A percentile compares a stretch with the other conserved stretches of the same genome.
phyloP scores from a whole-genome alignment of 768 basidiomycete species.

The Filobasidium floriforme region DNA sequence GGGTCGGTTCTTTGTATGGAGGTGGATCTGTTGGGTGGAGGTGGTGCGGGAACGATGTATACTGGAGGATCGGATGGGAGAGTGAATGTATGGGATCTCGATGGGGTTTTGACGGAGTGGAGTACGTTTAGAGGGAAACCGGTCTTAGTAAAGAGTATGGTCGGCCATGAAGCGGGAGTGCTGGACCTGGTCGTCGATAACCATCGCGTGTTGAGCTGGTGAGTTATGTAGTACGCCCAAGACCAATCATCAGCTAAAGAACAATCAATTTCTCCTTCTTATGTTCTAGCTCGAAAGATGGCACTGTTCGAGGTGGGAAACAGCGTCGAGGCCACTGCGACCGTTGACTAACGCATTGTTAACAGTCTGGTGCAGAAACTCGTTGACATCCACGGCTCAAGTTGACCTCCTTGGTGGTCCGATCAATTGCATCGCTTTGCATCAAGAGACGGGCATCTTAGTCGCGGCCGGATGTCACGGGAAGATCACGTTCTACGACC shows the following conservation, averaged over 20 bases:
- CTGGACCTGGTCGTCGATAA: conserved; percentile 16
- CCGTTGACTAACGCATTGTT: too few species aligned
- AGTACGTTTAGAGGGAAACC: conserved; percentile 11
- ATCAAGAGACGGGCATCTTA: conserved; percentile 6
- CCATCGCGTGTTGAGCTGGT: conserved; percentile 18
- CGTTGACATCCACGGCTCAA: not conserved
- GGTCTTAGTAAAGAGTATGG: conserved; percentile 12
- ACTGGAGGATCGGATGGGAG: conserved; percentile 18
- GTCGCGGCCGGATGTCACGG: conserved; percentile 14
- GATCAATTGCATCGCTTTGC: conserved; percentile 19
- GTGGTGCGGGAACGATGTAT: conserved; percentile 15
- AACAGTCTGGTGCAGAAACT: conserved; percentile 11
- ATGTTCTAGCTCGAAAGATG: conserved; percentile 22
- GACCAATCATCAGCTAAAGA: not conserved
- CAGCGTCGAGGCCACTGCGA: too few species aligned
- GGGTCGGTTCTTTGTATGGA: conserved; percentile 21
- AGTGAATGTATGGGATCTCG: conserved; percentile 19
- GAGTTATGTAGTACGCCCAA: not conserved
- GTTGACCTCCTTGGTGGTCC: conserved; percentile 14
- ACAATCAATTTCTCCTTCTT: not conserved
- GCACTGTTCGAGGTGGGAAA: conserved; percentile 19
- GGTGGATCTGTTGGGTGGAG: conserved; percentile 11
- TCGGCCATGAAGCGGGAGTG: conserved; percentile 18
- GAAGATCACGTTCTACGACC: conserved; percentile 11
- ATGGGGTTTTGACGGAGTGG: conserved; percentile 7